Conservation (phyloP, 2,329 filamentous ascomycete species). For the Trichophyton equinum region DNA sequence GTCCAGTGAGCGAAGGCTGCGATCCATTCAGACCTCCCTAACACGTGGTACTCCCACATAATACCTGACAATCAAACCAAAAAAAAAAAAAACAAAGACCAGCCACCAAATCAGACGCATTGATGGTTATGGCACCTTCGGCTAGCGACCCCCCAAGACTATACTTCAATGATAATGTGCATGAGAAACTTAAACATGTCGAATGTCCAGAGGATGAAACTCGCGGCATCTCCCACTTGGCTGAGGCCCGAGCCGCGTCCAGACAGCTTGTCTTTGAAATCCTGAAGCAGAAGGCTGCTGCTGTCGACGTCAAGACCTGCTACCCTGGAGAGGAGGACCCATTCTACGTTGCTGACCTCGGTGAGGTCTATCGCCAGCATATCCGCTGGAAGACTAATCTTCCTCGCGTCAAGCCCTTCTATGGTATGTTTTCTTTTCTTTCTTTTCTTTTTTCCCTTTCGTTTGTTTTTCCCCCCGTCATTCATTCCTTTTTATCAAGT, state of each 20-base stretch:
- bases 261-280: slow-evolving; percentile 79
- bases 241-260: slow-evolving; percentile 38
- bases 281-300: slow-evolving; percentile 70
- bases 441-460: background rate
- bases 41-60: slow-evolving; percentile 32
- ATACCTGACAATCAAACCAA: background rate
- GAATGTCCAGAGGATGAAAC: slow-evolving; percentile 30
- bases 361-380: slow-evolving; percentile 97
- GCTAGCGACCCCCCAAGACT: slow-evolving; percentile 44
- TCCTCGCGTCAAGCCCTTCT: slow-evolving; percentile 86
- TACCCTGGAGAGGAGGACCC: slow-evolving; percentile 90
- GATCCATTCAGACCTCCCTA: slow-evolving; percentile 94
- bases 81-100: background rate
- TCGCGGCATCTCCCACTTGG: slow-evolving; percentile 36
- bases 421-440: slow-evolving; percentile 49
- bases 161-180: slow-evolving; percentile 24
- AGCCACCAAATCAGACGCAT: background rate
- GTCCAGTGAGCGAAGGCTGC: slow-evolving; percentile 80
- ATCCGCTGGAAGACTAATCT: slow-evolving; percentile 95
- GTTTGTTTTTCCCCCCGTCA: slow-evolving; percentile 8
- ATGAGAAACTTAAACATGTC: slow-evolving; percentile 22
- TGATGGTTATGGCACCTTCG: slow-evolving; percentile 60
- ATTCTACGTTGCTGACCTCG: slow-evolving; percentile 96
- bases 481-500: background rate
- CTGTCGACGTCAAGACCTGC: slow-evolving; percentile 76